Base-by-base conservation (phyloP, 2,329 filamentous ascomycete species). In the Calonectria honghensis region DNA sequence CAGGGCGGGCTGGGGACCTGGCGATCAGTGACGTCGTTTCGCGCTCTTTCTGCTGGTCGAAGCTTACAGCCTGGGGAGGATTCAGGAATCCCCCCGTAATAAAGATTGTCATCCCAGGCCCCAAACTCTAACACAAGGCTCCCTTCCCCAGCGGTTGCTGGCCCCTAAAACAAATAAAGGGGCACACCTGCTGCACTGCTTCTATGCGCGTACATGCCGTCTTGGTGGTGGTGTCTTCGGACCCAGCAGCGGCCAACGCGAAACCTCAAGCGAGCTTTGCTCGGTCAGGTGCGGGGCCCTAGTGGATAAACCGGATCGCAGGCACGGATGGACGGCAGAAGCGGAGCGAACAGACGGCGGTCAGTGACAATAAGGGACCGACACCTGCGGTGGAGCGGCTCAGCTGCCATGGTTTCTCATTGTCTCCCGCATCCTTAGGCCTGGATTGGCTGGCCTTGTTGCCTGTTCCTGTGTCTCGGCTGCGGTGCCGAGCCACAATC, bases 331-430 rank as follows among this genome's bases (percentile, higher is more conserved):
- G 37, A 37, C 57, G 57, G 57, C 57, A 63, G 57, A 41, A 24
- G 57, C 57, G 57, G 57, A 63, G 57, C 37, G 24, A 39, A 37
- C 57, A 45, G 35, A 63, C 35, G 24, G 18, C 57, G 52, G 35
- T 39, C 27, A 16, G 24, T 63, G 57, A 63, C 57, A 63, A 63
- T 63, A 63, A 63, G 57, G 57, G 57, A 63, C 57, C 7, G 39
- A 63, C 57, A 63, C 57, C 20, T 27, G 16, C 57, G 37, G 57
- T 41, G 57, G 57, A 27, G 57, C 27, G 37, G 20, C 32, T 16
- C n/a, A 16, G 57, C n/a, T 27, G 39, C 37, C 57, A 48, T 59
- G n/a, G 14, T 31, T 63, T 61, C 41, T 63, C 41, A 63, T 63
- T 41, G 57, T 63, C 57, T 14, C 31, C 24, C 24, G 35, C 24